Percentiles rank a stretch among this genome's conserved stretches.
These are phyloP conservation scores for Angophora floribunda DNA, from an alignment of 345 rosid genomes.

Conservation along the genomic window DNA sequence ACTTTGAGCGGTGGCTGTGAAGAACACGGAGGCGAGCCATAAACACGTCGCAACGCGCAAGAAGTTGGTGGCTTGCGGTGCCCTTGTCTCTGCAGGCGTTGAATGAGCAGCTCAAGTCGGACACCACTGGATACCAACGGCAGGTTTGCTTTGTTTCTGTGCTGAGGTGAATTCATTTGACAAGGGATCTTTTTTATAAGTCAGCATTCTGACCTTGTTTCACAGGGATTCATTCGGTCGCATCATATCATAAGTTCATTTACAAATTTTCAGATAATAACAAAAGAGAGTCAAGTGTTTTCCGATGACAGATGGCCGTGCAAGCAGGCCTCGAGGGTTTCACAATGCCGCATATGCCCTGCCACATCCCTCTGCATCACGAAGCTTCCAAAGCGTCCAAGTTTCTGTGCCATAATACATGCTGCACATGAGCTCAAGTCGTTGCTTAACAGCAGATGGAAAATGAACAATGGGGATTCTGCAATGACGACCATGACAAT, in stretches of 20 bases:
- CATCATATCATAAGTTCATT: background rate
- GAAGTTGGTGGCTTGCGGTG: background rate
- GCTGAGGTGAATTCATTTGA: background rate
- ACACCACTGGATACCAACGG: background rate
- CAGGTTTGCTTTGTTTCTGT: fast-evolving
- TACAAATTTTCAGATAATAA: background rate
- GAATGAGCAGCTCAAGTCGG: too few relatives aligned
- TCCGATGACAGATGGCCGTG: background rate
- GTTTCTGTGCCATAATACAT: background rate
- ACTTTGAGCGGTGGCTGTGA: background rate
- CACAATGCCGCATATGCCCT: background rate
- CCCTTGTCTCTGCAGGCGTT: background rate
- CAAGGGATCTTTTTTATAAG: background rate
- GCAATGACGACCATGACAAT: background rate
- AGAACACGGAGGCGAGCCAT: background rate
- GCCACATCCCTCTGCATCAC: background rate
- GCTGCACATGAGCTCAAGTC: too few relatives aligned
- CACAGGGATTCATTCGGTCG: background rate
- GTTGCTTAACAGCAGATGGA: too few relatives aligned
- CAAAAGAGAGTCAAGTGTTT: background rate
- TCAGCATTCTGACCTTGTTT: too few relatives aligned
- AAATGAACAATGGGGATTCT: too few relatives aligned
- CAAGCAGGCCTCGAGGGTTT: background rate
- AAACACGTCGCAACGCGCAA: fast-evolving
- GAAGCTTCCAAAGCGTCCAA: background rate